Percentiles rank a stretch among this genome's conserved stretches.
Conservation (phyloP, 1,284 basidiomycete species). For the Thecaphora frezii region DNA sequence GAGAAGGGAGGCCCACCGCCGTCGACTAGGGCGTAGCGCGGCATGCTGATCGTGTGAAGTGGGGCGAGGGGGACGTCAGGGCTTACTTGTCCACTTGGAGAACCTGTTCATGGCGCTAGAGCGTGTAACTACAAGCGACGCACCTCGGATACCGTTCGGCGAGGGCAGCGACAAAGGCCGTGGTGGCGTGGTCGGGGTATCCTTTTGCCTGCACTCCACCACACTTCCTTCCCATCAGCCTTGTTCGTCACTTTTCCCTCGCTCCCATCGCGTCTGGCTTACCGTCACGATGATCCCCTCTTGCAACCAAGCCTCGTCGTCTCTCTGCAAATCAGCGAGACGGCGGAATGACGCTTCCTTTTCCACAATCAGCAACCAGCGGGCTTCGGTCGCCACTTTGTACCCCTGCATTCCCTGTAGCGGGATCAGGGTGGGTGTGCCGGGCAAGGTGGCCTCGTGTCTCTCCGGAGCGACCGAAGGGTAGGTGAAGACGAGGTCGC, state of each 20-base stretch:
- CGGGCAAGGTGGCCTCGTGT: not conserved
- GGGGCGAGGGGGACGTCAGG: not conserved
- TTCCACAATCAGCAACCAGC: slow-evolving; percentile 46
- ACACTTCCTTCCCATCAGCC: not conserved
- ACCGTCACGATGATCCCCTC: slow-evolving; percentile 7
- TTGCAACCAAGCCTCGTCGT: not conserved
- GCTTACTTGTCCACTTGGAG: not conserved
- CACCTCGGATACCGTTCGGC: not conserved
- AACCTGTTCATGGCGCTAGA: not conserved
- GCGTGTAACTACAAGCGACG: not conserved
- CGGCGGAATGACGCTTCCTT: slow-evolving; percentile 45
- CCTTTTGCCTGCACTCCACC: slow-evolving; percentile 34
- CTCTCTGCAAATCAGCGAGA: slow-evolving; percentile 11
- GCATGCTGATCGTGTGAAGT: not conserved
- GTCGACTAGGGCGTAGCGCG: slow-evolving; percentile 9
- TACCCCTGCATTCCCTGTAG: slow-evolving; percentile 8
- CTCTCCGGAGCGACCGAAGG: not conserved
- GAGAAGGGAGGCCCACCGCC: slow-evolving; percentile 3
- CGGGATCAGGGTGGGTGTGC: slow-evolving; percentile 3
- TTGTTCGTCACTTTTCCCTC: not conserved
- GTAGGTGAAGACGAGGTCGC: slow-evolving; percentile 10
- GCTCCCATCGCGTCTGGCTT: not conserved
- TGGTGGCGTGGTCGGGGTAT: slow-evolving; percentile 44
- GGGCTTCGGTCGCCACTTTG: slow-evolving; percentile 5
- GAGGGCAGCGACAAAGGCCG: slow-evolving; percentile 14